Percentiles rank a stretch among this genome's conserved stretches.
Evolutionary conservation across 208 protist genomes (phyloP).

Genomic region (Tetramitus jugosus): DNA sequence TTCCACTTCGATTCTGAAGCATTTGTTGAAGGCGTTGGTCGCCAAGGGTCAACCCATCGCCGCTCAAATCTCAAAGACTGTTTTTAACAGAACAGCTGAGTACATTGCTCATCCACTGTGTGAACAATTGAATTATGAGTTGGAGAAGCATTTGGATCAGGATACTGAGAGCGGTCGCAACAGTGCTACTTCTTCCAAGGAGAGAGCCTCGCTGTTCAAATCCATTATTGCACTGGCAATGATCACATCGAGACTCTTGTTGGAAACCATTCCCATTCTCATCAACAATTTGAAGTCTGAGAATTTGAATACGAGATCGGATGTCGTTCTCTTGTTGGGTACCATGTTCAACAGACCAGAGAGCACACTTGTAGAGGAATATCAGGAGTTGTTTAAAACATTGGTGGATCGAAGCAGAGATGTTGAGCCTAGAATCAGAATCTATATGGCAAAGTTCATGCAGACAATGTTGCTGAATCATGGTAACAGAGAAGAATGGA

Average conservation of each 20-base stretch:
- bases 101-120: background rate
- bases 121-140: background rate
- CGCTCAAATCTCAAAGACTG: background rate
- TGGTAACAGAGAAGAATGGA: background rate
- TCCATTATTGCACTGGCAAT: background rate
- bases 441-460: background rate
- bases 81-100: background rate
- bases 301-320: background rate
- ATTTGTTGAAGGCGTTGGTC: background rate
- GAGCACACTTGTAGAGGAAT: background rate
- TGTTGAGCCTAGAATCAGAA: background rate
- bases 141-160: background rate
- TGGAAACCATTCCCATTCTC: background rate
- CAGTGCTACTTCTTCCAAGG: background rate
- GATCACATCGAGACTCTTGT: constrained; percentile 1
- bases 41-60: background rate
- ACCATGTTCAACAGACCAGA: constrained; percentile 3
- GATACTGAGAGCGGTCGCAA: too few relatives aligned
- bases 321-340: background rate
- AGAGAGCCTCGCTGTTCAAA: background rate
- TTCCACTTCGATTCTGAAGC: background rate
- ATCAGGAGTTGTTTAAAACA: background rate
- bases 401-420: background rate
- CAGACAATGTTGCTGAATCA: background rate
- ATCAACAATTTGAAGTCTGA: constrained; percentile 1